A percentile compares a stretch with the other conserved stretches of the same genome.
Evolutionary conservation across 2,329 filamentous ascomycete species (phyloP).

Genomic region (Chrysoporthe deuterocubensis): DNA sequence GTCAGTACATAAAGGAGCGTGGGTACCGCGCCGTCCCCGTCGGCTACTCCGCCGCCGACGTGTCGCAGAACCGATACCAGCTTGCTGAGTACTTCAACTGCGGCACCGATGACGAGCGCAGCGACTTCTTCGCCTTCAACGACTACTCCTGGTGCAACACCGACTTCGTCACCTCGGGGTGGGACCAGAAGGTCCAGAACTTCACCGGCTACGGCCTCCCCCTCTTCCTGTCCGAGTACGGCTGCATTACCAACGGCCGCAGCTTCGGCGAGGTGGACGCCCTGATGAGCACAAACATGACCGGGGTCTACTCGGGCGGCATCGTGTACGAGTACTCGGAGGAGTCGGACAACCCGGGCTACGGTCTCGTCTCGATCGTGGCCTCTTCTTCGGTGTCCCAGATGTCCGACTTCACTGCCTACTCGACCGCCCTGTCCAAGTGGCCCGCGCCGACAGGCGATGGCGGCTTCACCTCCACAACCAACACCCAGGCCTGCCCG

Average conservation of each 20-base stretch:
- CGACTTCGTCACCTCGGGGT: constrained; percentile 72
- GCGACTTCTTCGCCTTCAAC: constrained; percentile 83
- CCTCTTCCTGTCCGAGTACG: constrained; percentile 94
- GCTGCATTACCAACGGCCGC: constrained; percentile 82
- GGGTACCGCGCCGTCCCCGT: constrained; percentile 71
- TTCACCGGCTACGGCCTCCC: constrained; percentile 86
- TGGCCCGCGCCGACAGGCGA: constrained; percentile 56
- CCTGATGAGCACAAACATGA: constrained; percentile 85
- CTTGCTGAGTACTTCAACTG: constrained; percentile 95
- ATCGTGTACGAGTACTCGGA: constrained; percentile 94
- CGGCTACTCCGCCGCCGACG: constrained; percentile 79
- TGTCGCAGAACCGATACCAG: constrained; percentile 82
- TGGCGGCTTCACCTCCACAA: constrained; percentile 54
- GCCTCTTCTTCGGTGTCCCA: constrained; percentile 59
- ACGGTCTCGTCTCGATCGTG: constrained; percentile 74
- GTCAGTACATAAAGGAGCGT: constrained; percentile 67
- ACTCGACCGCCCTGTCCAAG: constrained; percentile 52
- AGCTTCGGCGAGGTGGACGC: constrained; percentile 79
- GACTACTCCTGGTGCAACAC: constrained; percentile 88
- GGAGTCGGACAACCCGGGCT: constrained; percentile 68
- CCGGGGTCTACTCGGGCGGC: constrained; percentile 88
- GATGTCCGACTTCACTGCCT: constrained; percentile 63
- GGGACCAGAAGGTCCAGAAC: constrained; percentile 86
- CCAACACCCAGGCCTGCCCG: constrained; percentile 54
- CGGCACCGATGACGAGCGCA: constrained; percentile 79